Evolutionary conservation across 2,329 filamentous ascomycete genomes (phyloP).

Genomic region (Ceratocystis diversiconidia): DNA sequence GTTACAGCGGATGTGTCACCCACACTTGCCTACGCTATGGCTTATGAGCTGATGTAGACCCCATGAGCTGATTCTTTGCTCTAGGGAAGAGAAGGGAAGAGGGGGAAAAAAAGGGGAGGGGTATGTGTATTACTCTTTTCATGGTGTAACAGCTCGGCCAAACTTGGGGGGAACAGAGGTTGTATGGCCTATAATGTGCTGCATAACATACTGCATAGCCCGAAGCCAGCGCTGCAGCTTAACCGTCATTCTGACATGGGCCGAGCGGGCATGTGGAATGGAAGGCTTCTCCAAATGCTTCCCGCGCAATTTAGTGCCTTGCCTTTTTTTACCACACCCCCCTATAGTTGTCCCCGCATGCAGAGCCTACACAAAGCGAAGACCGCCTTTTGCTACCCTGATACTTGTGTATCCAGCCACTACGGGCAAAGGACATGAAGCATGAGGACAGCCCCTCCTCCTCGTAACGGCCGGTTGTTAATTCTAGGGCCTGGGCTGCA

Average conservation of each 20-base stretch:
- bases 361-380: neutral
- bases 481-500: neutral
- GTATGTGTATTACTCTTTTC: neutral
- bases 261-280: neutral
- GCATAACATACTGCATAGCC: neutral
- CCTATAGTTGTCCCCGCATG: neutral
- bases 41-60: neutral
- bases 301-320: neutral
- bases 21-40: neutral
- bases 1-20: neutral
- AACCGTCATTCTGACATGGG: neutral
- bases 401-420: neutral
- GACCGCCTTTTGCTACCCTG: neutral
- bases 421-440: neutral
- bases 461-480: neutral
- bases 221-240: neutral
- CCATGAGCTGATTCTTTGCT: neutral
- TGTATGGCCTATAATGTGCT: neutral
- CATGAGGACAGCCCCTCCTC: neutral
- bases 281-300: neutral
- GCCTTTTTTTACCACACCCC: neutral
- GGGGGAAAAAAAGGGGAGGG: neutral
- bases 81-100: neutral
- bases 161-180: neutral
- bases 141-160: neutral